These are phyloP conservation scores for Trypanosoma theileri DNA, from an alignment of 208 protist species.

Conservation along the genomic window DNA sequence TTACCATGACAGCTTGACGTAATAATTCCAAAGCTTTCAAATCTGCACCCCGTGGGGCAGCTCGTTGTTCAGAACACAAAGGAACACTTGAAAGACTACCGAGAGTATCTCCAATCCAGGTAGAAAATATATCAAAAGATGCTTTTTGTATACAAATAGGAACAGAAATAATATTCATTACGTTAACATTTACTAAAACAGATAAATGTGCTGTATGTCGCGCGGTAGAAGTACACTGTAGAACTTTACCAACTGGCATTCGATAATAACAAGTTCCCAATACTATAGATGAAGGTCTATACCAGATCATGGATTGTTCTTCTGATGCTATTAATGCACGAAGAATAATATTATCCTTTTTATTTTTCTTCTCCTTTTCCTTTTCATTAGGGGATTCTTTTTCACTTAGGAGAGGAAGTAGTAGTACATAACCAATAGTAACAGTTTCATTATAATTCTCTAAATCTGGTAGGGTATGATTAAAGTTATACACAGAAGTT, in stretches of 20 bases:
- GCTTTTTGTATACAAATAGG: slow-evolving; percentile 50
- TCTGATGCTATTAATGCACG: slow-evolving; percentile 14
- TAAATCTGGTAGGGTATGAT: slow-evolving; percentile 33
- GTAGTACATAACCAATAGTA: slow-evolving; percentile 30
- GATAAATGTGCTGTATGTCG: slow-evolving; percentile 52
- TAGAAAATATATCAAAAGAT: slow-evolving; percentile 70
- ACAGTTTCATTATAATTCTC: slow-evolving; percentile 5
- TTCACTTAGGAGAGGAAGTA: slow-evolving; percentile 12
- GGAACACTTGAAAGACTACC: slow-evolving; percentile 11
- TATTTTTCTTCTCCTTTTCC: slow-evolving; percentile 4
- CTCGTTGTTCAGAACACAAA: slow-evolving; percentile 47
- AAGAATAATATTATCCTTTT: slow-evolving; percentile 23
- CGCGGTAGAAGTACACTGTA: slow-evolving; percentile 51
- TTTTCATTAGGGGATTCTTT: neutral
- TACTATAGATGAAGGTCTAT: slow-evolving; percentile 14
- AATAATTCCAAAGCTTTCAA: slow-evolving; percentile 56
- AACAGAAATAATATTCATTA: slow-evolving; percentile 48
- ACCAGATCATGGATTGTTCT: slow-evolving; percentile 13
- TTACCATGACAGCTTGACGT: slow-evolving; percentile 52
- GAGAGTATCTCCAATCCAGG: slow-evolving; percentile 32
- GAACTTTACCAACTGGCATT: slow-evolving; percentile 32
- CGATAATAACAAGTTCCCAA: slow-evolving; percentile 56
- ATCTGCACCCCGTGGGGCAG: slow-evolving; percentile 44
- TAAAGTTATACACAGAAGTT: slow-evolving; percentile 32
- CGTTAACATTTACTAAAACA: slow-evolving; percentile 58